These are phyloP conservation scores for Phytophthora chlamydospora DNA, from an alignment of 352 stramenopile species.

Conservation along the genomic window DNA sequence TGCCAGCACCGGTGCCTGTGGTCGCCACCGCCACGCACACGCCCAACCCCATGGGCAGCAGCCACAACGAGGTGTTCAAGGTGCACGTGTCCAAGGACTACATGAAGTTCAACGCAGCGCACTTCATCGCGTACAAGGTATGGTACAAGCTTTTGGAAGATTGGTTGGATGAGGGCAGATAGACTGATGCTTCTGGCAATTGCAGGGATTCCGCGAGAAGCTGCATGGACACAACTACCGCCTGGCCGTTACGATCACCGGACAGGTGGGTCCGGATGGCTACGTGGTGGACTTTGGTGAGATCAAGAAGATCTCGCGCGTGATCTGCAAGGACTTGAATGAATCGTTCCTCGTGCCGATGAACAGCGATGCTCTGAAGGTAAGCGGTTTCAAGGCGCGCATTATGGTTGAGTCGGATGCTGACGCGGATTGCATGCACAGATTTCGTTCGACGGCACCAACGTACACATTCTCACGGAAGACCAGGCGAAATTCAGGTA, in stretches of 20 bases:
- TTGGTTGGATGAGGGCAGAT: background rate
- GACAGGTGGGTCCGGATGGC: slow-evolving; percentile 90
- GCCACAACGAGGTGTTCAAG: slow-evolving; percentile 84
- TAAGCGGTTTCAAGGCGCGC: slow-evolving; percentile 17
- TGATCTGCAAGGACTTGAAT: slow-evolving; percentile 97
- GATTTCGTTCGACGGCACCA: slow-evolving; percentile 87
- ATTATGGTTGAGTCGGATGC: slow-evolving; percentile 3
- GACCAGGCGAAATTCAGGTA: slow-evolving; percentile 94
- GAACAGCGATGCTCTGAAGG: slow-evolving; percentile 93
- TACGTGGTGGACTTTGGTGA: slow-evolving; percentile 99
- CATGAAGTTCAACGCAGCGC: slow-evolving; percentile 92
- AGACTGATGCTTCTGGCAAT: slow-evolving; percentile 9
- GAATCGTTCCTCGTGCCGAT: slow-evolving; percentile 97
- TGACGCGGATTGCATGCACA: slow-evolving; percentile 28
- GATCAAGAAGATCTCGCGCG: slow-evolving; percentile 95
- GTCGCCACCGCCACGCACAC: slow-evolving; percentile 7
- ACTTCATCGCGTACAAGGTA: slow-evolving; percentile 92
- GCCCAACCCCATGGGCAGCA: slow-evolving; percentile 32
- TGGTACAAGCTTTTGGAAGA: background rate
- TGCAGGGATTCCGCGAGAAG: slow-evolving; percentile 94
- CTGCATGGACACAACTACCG: slow-evolving; percentile 98
- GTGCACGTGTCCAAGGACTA: slow-evolving; percentile 91
- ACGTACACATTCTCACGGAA: slow-evolving; percentile 93
- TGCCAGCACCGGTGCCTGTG: slow-evolving; percentile 8
- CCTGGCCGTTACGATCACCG: slow-evolving; percentile 91